Evolutionary conservation across 495 filamentous ascomycete species (phyloP).

Genomic region (Friedmanniomyces simplex): DNA sequence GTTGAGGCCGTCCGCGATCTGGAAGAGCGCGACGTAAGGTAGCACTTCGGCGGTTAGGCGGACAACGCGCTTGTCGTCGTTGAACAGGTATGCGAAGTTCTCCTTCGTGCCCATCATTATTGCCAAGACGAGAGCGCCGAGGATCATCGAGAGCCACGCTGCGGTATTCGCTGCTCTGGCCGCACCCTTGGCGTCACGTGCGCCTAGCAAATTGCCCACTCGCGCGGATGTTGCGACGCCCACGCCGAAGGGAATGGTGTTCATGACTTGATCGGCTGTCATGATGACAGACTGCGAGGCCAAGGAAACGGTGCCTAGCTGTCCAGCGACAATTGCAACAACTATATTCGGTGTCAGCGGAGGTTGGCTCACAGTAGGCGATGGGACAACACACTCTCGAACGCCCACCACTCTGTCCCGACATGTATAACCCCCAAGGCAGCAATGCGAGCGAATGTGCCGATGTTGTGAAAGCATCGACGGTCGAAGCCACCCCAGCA

Average conservation of each 20-base stretch:
- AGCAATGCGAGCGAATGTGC: constrained; percentile 68
- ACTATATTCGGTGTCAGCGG: constrained; percentile 56
- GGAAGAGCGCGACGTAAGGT: constrained; percentile 85
- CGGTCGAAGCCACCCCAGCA: constrained; percentile 78
- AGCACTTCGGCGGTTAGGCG: constrained; percentile 68
- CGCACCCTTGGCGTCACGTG: constrained; percentile 56
- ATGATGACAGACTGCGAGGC: constrained; percentile 89
- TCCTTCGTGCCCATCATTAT: constrained; percentile 64
- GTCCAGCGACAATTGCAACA: constrained; percentile 78
- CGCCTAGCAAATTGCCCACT: constrained; percentile 75
- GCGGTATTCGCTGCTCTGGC: constrained; percentile 66
- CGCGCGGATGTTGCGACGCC: constrained; percentile 74
- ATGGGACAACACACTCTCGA: constrained; percentile 1
- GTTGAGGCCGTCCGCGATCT: constrained; percentile 84
- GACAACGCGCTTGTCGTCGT: constrained; percentile 67
- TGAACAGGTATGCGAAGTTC: constrained; percentile 75
- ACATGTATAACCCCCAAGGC: constrained; percentile 76
- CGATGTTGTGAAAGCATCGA: constrained; percentile 49
- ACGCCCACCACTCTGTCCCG: constrained; percentile 43
- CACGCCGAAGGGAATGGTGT: constrained; percentile 85
- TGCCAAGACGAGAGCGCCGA: constrained; percentile 59
- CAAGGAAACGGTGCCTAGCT: constrained; percentile 70
- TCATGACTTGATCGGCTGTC: constrained; percentile 88
- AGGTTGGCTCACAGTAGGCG: too few species aligned
- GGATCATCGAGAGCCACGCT: constrained; percentile 59